These are phyloP conservation scores for Candida tallmaniae DNA, from an alignment of 805 yeast species.

Conservation along the genomic window DNA sequence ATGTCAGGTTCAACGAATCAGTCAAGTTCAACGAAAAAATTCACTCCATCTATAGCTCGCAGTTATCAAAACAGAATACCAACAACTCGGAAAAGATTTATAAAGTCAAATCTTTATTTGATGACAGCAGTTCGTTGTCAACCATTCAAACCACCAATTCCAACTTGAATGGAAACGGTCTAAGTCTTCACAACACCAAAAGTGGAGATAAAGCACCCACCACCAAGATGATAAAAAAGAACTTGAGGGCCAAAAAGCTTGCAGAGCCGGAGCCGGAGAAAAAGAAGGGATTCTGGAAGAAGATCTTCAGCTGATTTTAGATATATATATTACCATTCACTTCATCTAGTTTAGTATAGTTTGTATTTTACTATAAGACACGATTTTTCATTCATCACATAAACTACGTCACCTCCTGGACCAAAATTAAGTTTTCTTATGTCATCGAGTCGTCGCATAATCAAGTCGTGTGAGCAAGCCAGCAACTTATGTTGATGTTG, in stretches of 20 bases:
- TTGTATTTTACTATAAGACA: no score
- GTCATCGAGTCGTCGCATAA: no score
- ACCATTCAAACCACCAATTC: background rate
- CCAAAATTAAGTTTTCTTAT: no score
- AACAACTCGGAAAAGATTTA: constrained; percentile 20
- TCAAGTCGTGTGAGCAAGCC: no score
- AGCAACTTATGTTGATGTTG: no score
- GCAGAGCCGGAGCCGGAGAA: constrained; percentile 6
- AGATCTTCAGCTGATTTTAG: constrained; percentile 7
- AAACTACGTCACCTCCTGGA: no score
- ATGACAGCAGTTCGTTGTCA: constrained; percentile 1
- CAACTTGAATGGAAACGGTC: background rate
- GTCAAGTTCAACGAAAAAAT: constrained; percentile 26
- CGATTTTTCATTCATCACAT: no score
- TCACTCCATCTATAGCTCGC: constrained; percentile 32
- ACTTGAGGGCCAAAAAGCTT: constrained; percentile 8
- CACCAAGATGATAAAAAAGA: constrained; percentile 9
- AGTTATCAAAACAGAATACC: constrained; percentile 7
- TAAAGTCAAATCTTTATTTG: constrained; percentile 38
- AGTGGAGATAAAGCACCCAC: constrained; percentile 7
- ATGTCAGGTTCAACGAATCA: constrained; percentile 15
- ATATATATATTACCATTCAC: no score
- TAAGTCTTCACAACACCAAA: background rate
- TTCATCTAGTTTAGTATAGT: no score
- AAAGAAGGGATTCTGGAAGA: constrained; percentile 14